Evolutionary conservation across 306 rosid genomes (phyloP).

Genomic region (Acacia confusa): DNA sequence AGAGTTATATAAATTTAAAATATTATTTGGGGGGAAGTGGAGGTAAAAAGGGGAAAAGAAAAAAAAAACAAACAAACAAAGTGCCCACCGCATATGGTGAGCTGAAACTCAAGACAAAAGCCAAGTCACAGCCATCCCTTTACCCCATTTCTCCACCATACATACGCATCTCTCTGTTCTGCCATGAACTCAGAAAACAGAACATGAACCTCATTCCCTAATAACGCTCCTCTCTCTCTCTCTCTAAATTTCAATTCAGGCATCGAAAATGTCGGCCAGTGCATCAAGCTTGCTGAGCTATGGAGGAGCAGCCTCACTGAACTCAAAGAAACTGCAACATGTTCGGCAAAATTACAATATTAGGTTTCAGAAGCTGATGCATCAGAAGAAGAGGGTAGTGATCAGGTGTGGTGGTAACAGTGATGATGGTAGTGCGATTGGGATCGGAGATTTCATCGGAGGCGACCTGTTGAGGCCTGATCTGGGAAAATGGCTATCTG

Average conservation of each 20-base stretch:
- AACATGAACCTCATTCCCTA: constrained; percentile 22
- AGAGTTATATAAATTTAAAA: not conserved
- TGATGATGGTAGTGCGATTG: constrained; percentile 35
- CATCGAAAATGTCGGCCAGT: constrained; percentile 47
- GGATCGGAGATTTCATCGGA: constrained; percentile 76
- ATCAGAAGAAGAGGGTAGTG: constrained; percentile 21
- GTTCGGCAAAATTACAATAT: not conserved
- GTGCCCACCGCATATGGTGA: not conserved
- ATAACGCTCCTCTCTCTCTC: not conserved
- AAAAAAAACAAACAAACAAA: not conserved
- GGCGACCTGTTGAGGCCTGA: constrained; percentile 76
- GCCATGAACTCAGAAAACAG: constrained; percentile 15
- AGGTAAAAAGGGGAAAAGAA: too few species aligned
- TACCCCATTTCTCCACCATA: constrained; percentile 84
- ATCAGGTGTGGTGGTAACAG: constrained; percentile 42
- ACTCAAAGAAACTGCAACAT: constrained; percentile 17
- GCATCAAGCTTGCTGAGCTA: constrained; percentile 45
- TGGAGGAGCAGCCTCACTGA: constrained; percentile 44
- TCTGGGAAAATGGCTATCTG: constrained; percentile 79
- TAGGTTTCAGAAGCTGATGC: not conserved
- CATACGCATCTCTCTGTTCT: constrained; percentile 1
- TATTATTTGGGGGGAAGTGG: not conserved
- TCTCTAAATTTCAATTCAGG: not conserved
- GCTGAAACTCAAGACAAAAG: constrained; percentile 30
- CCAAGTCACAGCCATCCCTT: constrained; percentile 26